Conservation (phyloP, 495 filamentous ascomycete genomes). For the Tuber borchii region DNA sequence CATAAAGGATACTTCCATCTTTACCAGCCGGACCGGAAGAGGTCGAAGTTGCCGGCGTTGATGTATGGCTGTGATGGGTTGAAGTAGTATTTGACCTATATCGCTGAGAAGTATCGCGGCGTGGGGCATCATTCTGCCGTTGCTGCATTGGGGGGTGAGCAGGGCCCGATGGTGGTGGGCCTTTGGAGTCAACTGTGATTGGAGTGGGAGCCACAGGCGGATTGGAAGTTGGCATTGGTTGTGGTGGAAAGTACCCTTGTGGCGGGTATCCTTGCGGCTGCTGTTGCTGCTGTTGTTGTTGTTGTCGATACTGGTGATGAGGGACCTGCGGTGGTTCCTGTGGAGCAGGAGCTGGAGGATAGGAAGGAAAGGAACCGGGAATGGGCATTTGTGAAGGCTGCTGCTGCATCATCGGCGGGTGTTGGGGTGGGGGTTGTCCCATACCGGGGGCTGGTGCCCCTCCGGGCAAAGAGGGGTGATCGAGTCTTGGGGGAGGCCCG, state of each 20-base stretch:
- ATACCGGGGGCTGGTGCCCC: conserved; percentile 15
- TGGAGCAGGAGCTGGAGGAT: conserved; percentile 12
- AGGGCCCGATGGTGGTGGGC: conserved; percentile 11
- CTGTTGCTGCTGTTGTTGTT: conserved; percentile 20
- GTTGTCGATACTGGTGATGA: conserved; percentile 23
- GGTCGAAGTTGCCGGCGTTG: conserved; percentile 22
- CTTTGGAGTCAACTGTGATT: neutral
- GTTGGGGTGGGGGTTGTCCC: conserved; percentile 20
- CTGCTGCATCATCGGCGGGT: conserved; percentile 9
- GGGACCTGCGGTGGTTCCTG: conserved; percentile 26
- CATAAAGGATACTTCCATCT: conserved; percentile 16
- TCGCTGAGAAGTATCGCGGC: conserved; percentile 22
- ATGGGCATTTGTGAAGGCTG: neutral
- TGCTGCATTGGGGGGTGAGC: conserved; percentile 22
- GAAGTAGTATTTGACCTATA: conserved; percentile 22
- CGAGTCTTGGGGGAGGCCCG: conserved; percentile 13
- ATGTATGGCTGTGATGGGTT: conserved; percentile 13
- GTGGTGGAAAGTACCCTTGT: conserved; percentile 26
- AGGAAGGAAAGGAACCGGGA: conserved; percentile 21
- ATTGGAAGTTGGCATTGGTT: conserved; percentile 1
- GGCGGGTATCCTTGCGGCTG: conserved; percentile 22
- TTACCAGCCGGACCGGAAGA: conserved; percentile 14
- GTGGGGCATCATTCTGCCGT: conserved; percentile 16
- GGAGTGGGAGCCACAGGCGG: conserved; percentile 1
- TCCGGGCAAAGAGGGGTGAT: conserved; percentile 14